phyloP scores from a whole-genome alignment of 768 basidiomycete genomes.

The Hebeloma cylindrosporum region DNA sequence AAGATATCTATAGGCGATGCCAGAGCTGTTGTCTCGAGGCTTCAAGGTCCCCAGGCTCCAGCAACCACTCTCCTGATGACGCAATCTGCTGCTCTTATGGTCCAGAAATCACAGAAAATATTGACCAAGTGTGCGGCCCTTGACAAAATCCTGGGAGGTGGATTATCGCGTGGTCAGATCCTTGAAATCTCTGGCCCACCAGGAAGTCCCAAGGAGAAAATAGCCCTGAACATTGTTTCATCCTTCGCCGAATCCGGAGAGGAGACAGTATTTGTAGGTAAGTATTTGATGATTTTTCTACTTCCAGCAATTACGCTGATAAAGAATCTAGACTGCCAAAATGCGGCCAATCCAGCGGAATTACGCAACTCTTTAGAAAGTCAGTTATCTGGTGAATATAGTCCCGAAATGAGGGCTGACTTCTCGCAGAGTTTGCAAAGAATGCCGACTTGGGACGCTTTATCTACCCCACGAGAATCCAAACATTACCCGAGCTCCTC shows the following conservation, averaged over 20 bases:
- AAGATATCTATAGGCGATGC: conserved; percentile 45
- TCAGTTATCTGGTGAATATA: conserved; percentile 12
- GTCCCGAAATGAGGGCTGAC: too few relatives aligned
- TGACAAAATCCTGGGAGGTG: conserved; percentile 62
- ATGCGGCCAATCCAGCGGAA: conserved; percentile 38
- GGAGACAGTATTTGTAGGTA: conserved; percentile 68
- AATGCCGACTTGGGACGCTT: conserved; percentile 5
- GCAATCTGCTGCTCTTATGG: conserved; percentile 55
- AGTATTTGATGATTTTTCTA: conserved; percentile 15
- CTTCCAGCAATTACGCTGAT: conserved; percentile 4
- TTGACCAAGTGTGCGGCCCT: conserved; percentile 48
- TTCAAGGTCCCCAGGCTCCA: conserved; percentile 33
- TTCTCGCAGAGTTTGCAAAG: conserved; percentile 16
- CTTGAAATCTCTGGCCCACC: conserved; percentile 79
- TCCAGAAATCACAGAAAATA: conserved; percentile 28
- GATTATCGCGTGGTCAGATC: conserved; percentile 58
- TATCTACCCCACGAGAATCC: conserved; percentile 43
- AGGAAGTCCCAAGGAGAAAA: conserved; percentile 61
- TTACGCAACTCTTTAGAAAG: conserved; percentile 30
- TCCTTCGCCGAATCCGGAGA: conserved; percentile 48
- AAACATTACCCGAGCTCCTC: conserved; percentile 54
- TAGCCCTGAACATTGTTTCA: conserved; percentile 51
- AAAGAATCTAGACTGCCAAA: conserved; percentile 44
- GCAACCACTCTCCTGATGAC: conserved; percentile 36
- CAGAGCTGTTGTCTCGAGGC: conserved; percentile 44